Evolutionary conservation across 176 grass and related monocot species (phyloP).

Genomic region (Stipa capillata): DNA sequence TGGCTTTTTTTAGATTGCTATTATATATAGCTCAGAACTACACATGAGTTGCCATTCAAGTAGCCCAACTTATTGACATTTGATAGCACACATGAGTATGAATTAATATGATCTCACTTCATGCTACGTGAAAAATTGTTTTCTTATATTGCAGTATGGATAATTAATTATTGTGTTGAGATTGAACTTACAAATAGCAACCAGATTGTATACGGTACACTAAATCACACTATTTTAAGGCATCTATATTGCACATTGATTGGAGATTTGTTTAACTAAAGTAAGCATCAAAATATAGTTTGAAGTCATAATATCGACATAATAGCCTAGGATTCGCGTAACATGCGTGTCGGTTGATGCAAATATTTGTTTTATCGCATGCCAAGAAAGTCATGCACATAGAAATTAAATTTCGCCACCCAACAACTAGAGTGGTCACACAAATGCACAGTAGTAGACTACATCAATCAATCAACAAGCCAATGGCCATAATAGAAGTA

Average conservation of each 20-base stretch:
- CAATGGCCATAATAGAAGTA: not conserved
- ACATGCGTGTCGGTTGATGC: not conserved
- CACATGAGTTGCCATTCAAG: too few species aligned
- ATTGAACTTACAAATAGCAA: not conserved
- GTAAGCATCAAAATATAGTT: not conserved
- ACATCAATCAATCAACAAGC: not conserved
- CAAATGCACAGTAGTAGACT: not conserved
- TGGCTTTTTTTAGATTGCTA: too few species aligned
- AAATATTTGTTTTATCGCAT: not conserved
- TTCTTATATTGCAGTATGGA: too few species aligned
- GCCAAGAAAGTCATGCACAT: not conserved
- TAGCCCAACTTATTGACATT: too few species aligned
- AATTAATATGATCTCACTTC: too few species aligned
- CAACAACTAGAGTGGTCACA: not conserved
- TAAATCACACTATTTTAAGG: not conserved
- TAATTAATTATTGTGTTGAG: not conserved
- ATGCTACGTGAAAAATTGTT: too few species aligned
- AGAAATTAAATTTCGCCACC: not conserved
- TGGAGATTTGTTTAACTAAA: not conserved
- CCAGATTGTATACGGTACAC: not conserved
- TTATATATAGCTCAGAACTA: too few species aligned
- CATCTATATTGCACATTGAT: not conserved
- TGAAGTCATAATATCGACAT: not conserved
- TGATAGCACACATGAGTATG: too few species aligned
- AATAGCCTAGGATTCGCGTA: not conserved